phyloP scores from a whole-genome alignment of 2,329 filamentous ascomycete genomes.

The Verticillium isaacii region DNA sequence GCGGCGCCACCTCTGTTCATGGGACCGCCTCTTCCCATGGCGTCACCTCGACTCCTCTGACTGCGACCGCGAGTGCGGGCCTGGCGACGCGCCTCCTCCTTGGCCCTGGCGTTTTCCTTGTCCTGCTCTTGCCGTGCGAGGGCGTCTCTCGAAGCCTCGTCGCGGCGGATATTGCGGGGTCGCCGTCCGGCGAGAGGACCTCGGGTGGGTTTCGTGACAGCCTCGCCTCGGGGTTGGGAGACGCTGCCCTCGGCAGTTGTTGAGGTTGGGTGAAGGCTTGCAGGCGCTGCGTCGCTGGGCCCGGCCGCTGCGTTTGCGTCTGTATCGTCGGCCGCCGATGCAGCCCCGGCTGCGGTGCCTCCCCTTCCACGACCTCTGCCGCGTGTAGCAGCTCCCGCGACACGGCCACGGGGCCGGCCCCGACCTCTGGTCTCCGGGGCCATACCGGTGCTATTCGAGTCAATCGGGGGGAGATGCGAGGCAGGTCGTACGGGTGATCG shows the following conservation, averaged over 20 bases:
- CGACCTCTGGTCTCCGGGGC: constrained; percentile 9
- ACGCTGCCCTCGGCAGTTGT: not conserved
- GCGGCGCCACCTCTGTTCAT: constrained; percentile 25
- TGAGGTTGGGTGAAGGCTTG: not conserved
- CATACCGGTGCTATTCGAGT: constrained; percentile 1
- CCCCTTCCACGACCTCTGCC: constrained; percentile 12
- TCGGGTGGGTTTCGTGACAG: constrained; percentile 26
- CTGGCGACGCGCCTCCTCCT: constrained; percentile 13
- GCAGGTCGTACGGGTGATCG: not conserved
- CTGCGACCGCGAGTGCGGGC: constrained; percentile 23
- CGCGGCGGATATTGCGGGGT: constrained; percentile 44
- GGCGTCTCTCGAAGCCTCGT: constrained; percentile 43
- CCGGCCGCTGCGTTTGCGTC: not conserved
- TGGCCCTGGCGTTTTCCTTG: constrained; percentile 26
- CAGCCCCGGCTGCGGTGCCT: constrained; percentile 7
- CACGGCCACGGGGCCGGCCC: not conserved
- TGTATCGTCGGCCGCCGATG: not conserved
- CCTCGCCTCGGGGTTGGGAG: not conserved
- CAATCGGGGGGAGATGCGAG: not conserved
- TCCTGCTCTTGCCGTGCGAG: constrained; percentile 39
- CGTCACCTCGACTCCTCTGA: constrained; percentile 37
- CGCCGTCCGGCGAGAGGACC: constrained; percentile 32
- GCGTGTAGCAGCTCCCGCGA: not conserved
- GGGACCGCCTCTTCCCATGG: constrained; percentile 34
- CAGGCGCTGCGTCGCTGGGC: not conserved